Evolutionary conservation across 805 yeast species (phyloP), one percentile per base, ranked within the genome.

Genomic region (Saturnispora sekii): DNA sequence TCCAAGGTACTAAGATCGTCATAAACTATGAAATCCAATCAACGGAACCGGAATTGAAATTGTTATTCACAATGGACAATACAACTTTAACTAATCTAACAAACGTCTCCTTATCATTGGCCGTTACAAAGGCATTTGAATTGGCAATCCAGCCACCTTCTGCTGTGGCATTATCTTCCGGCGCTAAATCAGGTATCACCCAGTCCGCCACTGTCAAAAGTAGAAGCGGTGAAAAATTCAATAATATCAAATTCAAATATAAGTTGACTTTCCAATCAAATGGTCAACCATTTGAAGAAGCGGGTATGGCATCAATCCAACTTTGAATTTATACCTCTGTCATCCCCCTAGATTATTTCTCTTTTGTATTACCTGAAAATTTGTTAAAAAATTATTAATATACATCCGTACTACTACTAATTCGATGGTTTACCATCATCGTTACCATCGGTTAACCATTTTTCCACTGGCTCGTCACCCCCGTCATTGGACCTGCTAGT

Each of bases 171-270:
- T 15, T 62, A 11, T 42, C 35, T 2, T 48, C 59, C 2, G 46
- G 43, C 28, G 38, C 51, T 9, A 35, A 50, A 3, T 52, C 54
- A 32, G 57, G 58, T 3, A 53, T 62, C 30, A 51, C 53, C 5
- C 65, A 61, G 45, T 49, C 46, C 15, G 57, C 53, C 16, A 48
- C 45, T 28, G 51, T 61, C 41, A 48, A 46, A 38, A 51, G 50
- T 43, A 52, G 51, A 42, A 45, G 47, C 26, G 51, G 54, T 12
- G 39, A 51, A 39, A 11, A 33, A 34, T 48, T 44, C 35, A 35
- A 40, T 18, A 30, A 15, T 10, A 41, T 83, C 52, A 85, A 83
- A 62, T 68, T 87, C 43, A 83, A 85, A 60, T 86, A 90, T 90
- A 84, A 81, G 59, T 69, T 74, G 15, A 72, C 73, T 46, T 86